These are phyloP conservation scores for Backusella luteola DNA, from an alignment of 192 early-diverging fungal genomes.

Conservation along the genomic window DNA sequence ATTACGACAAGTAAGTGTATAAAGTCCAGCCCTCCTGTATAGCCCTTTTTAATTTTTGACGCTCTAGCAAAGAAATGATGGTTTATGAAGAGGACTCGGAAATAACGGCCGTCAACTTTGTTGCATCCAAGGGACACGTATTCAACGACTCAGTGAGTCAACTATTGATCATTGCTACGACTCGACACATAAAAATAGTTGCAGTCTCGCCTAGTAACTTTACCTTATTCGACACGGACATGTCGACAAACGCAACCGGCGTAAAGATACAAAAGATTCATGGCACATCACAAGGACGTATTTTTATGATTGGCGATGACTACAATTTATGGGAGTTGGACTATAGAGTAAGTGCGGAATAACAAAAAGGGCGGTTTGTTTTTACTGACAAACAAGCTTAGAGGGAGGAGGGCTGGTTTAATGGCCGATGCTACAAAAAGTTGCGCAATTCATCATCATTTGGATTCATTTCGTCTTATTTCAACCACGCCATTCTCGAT, in stretches of 20 bases:
- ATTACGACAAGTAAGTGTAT: conserved; percentile 60
- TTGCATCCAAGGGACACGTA: conserved; percentile 71
- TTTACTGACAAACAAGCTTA: neutral
- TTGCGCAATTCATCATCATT: neutral
- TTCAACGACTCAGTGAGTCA: conserved; percentile 84
- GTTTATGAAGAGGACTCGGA: conserved; percentile 86
- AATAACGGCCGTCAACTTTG: conserved; percentile 82
- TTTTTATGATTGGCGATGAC: conserved; percentile 89
- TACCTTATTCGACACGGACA: conserved; percentile 74
- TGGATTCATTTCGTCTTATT: neutral
- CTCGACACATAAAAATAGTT: conserved; percentile 79
- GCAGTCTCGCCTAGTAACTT: conserved; percentile 53
- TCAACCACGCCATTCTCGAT: conserved; percentile 67
- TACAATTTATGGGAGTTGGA: conserved; percentile 85
- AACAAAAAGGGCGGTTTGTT: too few species aligned
- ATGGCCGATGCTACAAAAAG: conserved; percentile 68
- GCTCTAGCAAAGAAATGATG: conserved; percentile 52
- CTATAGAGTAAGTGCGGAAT: conserved; percentile 59
- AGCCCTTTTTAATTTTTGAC: neutral
- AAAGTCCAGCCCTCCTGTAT: neutral
- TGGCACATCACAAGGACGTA: conserved; percentile 76
- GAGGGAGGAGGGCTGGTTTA: conserved; percentile 86
- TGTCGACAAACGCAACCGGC: conserved; percentile 78
- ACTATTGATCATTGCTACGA: conserved; percentile 84
- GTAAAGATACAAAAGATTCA: conserved; percentile 78